Evolutionary conservation across 108 stramenopile genomes (phyloP).

Genomic region (Nitzschia sp.): DNA sequence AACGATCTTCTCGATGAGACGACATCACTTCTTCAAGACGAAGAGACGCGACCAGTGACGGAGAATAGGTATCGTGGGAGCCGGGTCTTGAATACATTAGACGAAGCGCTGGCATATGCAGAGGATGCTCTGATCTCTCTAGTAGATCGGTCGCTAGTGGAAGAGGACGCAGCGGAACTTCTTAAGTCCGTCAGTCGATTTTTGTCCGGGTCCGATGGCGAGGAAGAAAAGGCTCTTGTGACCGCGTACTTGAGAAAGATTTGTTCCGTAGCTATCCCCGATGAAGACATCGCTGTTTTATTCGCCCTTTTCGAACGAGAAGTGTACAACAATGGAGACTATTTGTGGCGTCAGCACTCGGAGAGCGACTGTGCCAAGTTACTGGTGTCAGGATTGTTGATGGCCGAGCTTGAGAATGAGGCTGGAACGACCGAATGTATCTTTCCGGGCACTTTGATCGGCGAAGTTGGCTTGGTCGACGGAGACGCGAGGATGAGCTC

Average conservation of each 20-base stretch:
- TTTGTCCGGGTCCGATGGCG: background rate
- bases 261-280: slow-evolving; percentile 20
- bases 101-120: slow-evolving; percentile 62
- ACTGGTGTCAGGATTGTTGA: slow-evolving; percentile 44
- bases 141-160: slow-evolving; percentile 39
- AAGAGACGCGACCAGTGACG: background rate
- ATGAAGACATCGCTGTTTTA: slow-evolving; percentile 27
- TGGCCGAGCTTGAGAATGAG: slow-evolving; percentile 58
- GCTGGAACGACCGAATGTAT: slow-evolving; percentile 45
- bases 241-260: slow-evolving; percentile 30
- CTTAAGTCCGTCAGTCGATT: background rate
- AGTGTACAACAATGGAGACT: slow-evolving; percentile 40
- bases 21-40: background rate
- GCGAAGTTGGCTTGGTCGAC: slow-evolving; percentile 70
- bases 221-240: slow-evolving; percentile 15
- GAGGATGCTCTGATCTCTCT: slow-evolving; percentile 65
- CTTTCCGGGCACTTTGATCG: slow-evolving; percentile 45
- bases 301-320: slow-evolving; percentile 40
- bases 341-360: slow-evolving; percentile 53
- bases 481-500: slow-evolving; percentile 52
- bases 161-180: slow-evolving; percentile 9
- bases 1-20: background rate
- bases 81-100: slow-evolving; percentile 50
- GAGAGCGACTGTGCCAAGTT: slow-evolving; percentile 63
- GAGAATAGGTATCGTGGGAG: slow-evolving; percentile 13